phyloP scores from a whole-genome alignment of 148 eudicot species.

The Suaeda aralocaspica region DNA sequence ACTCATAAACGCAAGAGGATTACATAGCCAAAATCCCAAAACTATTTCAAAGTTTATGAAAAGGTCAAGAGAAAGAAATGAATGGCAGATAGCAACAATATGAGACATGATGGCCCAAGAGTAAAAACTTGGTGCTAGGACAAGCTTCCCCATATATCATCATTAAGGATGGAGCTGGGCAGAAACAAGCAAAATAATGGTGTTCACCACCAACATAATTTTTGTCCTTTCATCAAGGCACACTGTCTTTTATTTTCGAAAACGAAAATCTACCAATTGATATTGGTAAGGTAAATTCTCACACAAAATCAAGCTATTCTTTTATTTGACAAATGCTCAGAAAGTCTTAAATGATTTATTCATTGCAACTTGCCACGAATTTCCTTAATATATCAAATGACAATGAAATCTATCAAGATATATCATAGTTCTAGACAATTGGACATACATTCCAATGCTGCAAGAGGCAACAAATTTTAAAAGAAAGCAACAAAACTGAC shows the following conservation, averaged over 20 bases:
- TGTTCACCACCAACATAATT: background rate
- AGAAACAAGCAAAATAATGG: too few species aligned
- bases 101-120: too few species aligned
- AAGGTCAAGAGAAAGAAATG: too few species aligned
- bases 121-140: too few species aligned
- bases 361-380: background rate
- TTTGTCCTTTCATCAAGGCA: background rate
- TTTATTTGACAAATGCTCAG: background rate
- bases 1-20: background rate
- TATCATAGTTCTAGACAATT: background rate
- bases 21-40: background rate
- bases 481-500: constrained; percentile 35
- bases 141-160: too few species aligned
- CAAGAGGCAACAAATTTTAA: background rate
- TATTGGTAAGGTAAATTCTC: background rate
- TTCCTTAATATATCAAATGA: background rate
- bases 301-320: background rate
- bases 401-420: background rate
- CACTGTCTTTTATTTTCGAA: background rate
- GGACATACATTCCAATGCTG: background rate
- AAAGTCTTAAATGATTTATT: background rate
- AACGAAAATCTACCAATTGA: background rate
- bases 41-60: too few species aligned
- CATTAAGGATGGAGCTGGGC: too few species aligned
- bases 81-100: too few species aligned